Conservation (phyloP, 208 protist species). For the Angomonas desouzai region DNA sequence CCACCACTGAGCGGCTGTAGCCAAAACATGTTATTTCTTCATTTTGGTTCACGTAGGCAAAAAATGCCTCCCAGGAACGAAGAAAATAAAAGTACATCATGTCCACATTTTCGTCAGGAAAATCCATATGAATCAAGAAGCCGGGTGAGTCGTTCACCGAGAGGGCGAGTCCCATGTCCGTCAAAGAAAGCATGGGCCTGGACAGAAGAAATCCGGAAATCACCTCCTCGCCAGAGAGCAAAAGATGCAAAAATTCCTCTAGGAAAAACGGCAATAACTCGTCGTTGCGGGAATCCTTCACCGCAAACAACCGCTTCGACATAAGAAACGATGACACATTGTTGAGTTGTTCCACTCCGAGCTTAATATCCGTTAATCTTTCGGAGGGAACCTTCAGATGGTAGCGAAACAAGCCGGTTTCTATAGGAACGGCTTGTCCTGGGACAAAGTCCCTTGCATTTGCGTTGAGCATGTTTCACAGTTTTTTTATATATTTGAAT, state of each 20-base stretch:
- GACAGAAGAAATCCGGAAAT: conserved; percentile 69
- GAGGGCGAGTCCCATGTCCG: conserved; percentile 28
- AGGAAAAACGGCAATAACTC: conserved; percentile 50
- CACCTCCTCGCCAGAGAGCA: conserved; percentile 15
- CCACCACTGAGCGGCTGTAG: conserved; percentile 50
- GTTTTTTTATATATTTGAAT: no score
- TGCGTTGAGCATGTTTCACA: neutral
- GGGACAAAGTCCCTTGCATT: neutral
- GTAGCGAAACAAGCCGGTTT: neutral
- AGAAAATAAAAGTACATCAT: conserved; percentile 38
- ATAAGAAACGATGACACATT: conserved; percentile 50
- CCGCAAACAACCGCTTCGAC: conserved; percentile 39
- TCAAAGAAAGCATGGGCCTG: conserved; percentile 44
- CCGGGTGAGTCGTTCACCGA: conserved; percentile 49
- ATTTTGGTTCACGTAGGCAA: conserved; percentile 33
- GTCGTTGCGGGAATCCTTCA: conserved; percentile 40
- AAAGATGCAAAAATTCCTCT: neutral
- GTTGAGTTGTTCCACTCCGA: conserved; percentile 1
- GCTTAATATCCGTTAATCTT: neutral
- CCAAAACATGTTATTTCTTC: conserved; percentile 35
- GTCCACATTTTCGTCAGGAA: conserved; percentile 37
- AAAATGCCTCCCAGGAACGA: conserved; percentile 60
- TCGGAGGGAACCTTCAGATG: neutral
- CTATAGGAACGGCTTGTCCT: neutral
- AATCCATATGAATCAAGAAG: conserved; percentile 52